These are phyloP conservation scores for Crataegus laevigata DNA, from an alignment of 306 rosid genomes.

Conservation along the genomic window DNA sequence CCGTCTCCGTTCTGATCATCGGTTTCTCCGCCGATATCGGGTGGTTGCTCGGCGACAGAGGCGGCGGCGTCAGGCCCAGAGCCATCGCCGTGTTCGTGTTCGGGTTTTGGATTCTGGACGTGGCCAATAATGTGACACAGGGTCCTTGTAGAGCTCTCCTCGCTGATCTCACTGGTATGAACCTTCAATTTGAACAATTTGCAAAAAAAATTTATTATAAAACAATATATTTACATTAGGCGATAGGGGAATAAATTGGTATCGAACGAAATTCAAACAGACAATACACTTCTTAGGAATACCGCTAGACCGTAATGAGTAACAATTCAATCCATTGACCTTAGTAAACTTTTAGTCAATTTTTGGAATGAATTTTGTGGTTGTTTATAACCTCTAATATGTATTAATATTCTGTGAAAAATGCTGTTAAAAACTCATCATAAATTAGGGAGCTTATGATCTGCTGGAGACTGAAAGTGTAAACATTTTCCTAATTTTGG, in stretches of 20 bases:
- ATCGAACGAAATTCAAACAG: too few relatives aligned
- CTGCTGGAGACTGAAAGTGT: neutral
- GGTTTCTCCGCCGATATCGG: slow-evolving; percentile 84
- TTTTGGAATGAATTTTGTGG: neutral
- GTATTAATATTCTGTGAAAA: neutral
- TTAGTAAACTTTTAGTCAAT: neutral
- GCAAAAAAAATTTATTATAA: neutral
- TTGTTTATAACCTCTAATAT: neutral
- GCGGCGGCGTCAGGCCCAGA: slow-evolving; percentile 30
- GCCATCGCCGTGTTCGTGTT: slow-evolving; percentile 61
- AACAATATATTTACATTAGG: neutral
- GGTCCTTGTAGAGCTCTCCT: slow-evolving; percentile 90
- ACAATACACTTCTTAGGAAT: neutral
- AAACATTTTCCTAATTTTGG: neutral
- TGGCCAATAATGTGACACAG: slow-evolving; percentile 72
- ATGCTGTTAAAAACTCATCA: neutral
- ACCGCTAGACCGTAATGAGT: neutral
- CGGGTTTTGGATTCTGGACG: slow-evolving; percentile 84
- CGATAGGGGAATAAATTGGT: neutral
- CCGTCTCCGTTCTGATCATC: slow-evolving; percentile 49
- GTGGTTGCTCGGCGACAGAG: slow-evolving; percentile 59
- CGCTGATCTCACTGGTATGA: slow-evolving; percentile 78
- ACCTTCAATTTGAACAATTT: neutral
- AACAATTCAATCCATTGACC: neutral
- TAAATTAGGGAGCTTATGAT: neutral